Evolutionary conservation across 768 basidiomycete genomes (phyloP), one percentile per base, ranked within the genome.

Genomic region (Boletellus ananiceps): DNA sequence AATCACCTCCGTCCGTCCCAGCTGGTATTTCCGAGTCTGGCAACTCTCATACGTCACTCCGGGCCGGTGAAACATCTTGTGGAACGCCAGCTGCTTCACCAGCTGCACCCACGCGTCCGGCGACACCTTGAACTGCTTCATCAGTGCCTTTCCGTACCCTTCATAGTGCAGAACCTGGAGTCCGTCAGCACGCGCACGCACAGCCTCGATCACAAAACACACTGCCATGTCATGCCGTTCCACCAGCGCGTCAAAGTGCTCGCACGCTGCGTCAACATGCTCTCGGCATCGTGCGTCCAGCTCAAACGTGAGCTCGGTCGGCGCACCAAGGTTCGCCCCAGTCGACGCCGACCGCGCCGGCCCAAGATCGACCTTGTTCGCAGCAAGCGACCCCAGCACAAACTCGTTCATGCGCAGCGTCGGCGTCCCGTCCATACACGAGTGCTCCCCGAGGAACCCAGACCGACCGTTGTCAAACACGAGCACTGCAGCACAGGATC

Each of bases 81-180:
- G 82, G 74, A 90, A 97, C 18, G 94, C 95, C 40, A 97, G 84
- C 69, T 97, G 95, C 73, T 94, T 97, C 57, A 94, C 84, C 46
- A 98, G 77, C 71, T 99, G 96, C 15, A 79, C 89, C 84, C 93
- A 93, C 23, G 94, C 93, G 61, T 99, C 96, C 0, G 95, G 96
- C 1, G 89, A 93, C 40, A 81, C 74, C 61, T 84, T 84, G 77
- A 79, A 80, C 49, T 74, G 76, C 74, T 96, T 97, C 72, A 93
- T 89, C 57, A 79, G 68, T 57, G 80, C 74, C 71, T 95, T 95
- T 51, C 96, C 96, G 65, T 93, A 96, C 5, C 82, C 87, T 59
- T 86, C 82, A 58, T 91, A 93, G 62, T 93, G 85, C 39, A 91
- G 72, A 21, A 90, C 87, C 77, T 85, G 54, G 2, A 27, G 11